Evolutionary conservation across 2,329 filamentous ascomycete species (phyloP).

Genomic region (Exophiala sideris): DNA sequence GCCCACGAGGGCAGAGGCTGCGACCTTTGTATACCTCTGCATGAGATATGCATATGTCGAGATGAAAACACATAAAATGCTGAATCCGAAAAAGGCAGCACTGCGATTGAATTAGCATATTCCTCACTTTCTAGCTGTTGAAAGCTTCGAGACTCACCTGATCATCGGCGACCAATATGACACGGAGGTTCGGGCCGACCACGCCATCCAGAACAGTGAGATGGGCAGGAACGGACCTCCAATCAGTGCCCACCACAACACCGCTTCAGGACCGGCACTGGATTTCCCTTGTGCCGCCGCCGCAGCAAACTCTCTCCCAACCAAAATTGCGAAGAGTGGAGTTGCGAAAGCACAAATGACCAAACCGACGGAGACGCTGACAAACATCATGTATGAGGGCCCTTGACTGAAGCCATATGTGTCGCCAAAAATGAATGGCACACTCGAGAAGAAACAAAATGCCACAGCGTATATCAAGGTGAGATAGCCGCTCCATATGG

Average conservation of each 20-base stretch:
- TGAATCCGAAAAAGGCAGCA: slow-evolving; percentile 44
- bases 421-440: slow-evolving; percentile 1
- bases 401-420: slow-evolving; percentile 1
- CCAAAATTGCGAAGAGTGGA: background rate
- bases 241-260: slow-evolving; percentile 34
- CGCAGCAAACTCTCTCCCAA: background rate
- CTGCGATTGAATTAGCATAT: background rate
- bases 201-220: slow-evolving; percentile 57
- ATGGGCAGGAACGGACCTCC: slow-evolving; percentile 49
- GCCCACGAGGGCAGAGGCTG: slow-evolving; percentile 47
- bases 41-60: slow-evolving; percentile 57
- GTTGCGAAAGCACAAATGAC: background rate
- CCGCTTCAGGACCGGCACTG: slow-evolving; percentile 43
- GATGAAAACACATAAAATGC: slow-evolving; percentile 50
- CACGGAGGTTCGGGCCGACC: slow-evolving; percentile 46
- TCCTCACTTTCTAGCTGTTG: too few species aligned
- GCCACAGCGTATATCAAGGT: background rate
- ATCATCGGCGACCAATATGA: slow-evolving; percentile 51
- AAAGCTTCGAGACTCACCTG: slow-evolving; percentile 41
- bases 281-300: background rate
- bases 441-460: slow-evolving; percentile 2
- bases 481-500: background rate
- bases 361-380: background rate
- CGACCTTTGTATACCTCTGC: slow-evolving; percentile 53
- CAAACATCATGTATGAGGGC: background rate